These are phyloP conservation scores for Henckelia pumila DNA, from an alignment of 257 asterid genomes.

Conservation along the genomic window DNA sequence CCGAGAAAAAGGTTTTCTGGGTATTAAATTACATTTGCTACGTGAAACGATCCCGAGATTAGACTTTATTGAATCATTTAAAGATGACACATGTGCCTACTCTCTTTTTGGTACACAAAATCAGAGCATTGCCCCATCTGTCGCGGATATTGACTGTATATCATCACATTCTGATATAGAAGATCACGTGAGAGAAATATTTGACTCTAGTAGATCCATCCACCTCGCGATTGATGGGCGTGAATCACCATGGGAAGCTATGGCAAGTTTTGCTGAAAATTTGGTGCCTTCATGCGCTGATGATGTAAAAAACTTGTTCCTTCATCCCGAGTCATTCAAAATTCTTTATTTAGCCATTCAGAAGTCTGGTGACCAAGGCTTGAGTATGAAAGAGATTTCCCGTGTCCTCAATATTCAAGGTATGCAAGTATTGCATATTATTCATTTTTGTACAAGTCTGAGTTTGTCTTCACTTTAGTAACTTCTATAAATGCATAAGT, in stretches of 20 bases:
- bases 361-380: conserved; percentile 90
- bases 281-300: conserved; percentile 45
- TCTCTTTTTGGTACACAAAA: conserved; percentile 30
- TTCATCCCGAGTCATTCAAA: conserved; percentile 57
- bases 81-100: conserved; percentile 29
- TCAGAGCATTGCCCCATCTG: conserved; percentile 25
- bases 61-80: conserved; percentile 48
- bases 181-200: conserved; percentile 36
- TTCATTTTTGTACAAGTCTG: conserved; percentile 9
- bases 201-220: conserved; percentile 34
- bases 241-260: conserved; percentile 79
- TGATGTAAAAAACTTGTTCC: conserved; percentile 30
- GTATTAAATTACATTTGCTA: conserved; percentile 63
- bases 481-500: conserved; percentile 11
- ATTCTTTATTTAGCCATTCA: conserved; percentile 72
- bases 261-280: conserved; percentile 59
- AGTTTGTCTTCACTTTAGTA: conserved; percentile 3
- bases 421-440: conserved; percentile 32
- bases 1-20: conserved; percentile 91
- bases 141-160: conserved; percentile 26
- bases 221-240: conserved; percentile 31
- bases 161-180: conserved; percentile 32
- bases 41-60: conserved; percentile 50
- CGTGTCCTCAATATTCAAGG: conserved; percentile 52
- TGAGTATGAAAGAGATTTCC: conserved; percentile 69